Base-by-base conservation (phyloP, 2,329 filamentous ascomycete species). In the Fusarium irregulare region DNA sequence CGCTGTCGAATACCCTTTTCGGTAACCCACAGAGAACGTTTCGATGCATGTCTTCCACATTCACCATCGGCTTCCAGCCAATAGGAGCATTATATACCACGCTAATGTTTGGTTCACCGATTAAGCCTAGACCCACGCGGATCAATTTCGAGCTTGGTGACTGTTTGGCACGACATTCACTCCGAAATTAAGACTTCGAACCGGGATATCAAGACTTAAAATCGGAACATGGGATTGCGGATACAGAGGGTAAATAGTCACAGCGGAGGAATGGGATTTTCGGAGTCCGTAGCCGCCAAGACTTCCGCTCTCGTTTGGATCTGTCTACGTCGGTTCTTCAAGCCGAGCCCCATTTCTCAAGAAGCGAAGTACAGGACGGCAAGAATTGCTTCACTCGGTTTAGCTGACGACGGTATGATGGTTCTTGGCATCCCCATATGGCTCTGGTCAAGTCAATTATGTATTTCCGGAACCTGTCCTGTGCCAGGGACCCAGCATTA, bases 51-150 rank as follows among this genome's bases (percentile, higher is more conserved):
- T 10, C 25, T 16, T 10, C 23, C 11, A 12, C 21, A 14, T 8
- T 16, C 30, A 9, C 13, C 18, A 23, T 16, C 21, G 45, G 14
- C 5, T 4, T 10, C 23, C 23, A 21, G 6, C 60, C 60, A 64
- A 50, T 50, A 23, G 21, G 13, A 28, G n/a, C 5, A 11, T 21
- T 27, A 9, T 7, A 2, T 2, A 10, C 1, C 7, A 14, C 61
- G 30, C 61, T 58, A 64, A 57, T 65, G 40, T 14, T 64, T 51
- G 40, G 45, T 32, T 64, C 53, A 46, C 60, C 50, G 41, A 41
- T 64, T 21, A 12, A 50, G 27, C 34, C 28, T 41, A 63, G 32
- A 47, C 37, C 56, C 21, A 18, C 21, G 16, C 18, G 8, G 34
- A 18, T 60, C 40, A 64, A 64, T 65, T 46, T 59, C 6, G 11